Conservation (phyloP, 2,329 filamentous ascomycete species). For the Botryosphaeria dothidea region DNA sequence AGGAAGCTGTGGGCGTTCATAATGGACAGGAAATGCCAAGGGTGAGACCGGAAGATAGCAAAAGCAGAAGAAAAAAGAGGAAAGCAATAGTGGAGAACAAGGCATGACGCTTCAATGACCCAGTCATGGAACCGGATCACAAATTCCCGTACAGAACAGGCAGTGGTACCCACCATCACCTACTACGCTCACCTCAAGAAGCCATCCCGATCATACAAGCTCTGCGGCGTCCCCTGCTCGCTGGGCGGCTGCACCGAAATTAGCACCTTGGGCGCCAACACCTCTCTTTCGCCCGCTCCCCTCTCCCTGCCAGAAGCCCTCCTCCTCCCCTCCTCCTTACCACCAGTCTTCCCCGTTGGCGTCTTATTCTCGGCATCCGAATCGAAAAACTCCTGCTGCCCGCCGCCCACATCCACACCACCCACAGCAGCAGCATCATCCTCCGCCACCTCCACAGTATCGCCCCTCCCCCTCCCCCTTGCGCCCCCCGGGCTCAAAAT, state of each 20-base stretch:
- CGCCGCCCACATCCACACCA: not conserved
- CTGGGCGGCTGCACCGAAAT: constrained; percentile 28
- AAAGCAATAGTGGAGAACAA: too few relatives aligned
- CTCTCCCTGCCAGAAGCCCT: not conserved
- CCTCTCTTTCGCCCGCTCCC: not conserved
- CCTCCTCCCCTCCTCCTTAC: constrained; percentile 15
- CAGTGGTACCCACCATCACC: not conserved
- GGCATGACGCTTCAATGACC: too few relatives aligned
- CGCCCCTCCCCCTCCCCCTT: not conserved
- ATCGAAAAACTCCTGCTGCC: not conserved
- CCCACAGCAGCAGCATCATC: too few relatives aligned
- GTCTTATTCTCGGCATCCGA: constrained; percentile 11
- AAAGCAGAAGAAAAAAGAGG: too few relatives aligned
- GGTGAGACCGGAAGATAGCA: too few relatives aligned
- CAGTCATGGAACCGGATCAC: too few relatives aligned
- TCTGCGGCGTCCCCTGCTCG: constrained; percentile 28
- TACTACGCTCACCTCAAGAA: constrained; percentile 25
- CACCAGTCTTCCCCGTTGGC: not conserved
- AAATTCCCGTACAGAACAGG: not conserved
- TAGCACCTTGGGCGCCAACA: constrained; percentile 18
- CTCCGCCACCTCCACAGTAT: too few relatives aligned
- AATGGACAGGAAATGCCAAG: too few relatives aligned
- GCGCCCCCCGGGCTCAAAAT: not conserved
- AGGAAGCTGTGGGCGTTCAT: too few relatives aligned
- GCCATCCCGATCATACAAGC: constrained; percentile 37